Conservation (phyloP, 2,329 filamentous ascomycete genomes). For the Pyrenochaeta sp. region DNA sequence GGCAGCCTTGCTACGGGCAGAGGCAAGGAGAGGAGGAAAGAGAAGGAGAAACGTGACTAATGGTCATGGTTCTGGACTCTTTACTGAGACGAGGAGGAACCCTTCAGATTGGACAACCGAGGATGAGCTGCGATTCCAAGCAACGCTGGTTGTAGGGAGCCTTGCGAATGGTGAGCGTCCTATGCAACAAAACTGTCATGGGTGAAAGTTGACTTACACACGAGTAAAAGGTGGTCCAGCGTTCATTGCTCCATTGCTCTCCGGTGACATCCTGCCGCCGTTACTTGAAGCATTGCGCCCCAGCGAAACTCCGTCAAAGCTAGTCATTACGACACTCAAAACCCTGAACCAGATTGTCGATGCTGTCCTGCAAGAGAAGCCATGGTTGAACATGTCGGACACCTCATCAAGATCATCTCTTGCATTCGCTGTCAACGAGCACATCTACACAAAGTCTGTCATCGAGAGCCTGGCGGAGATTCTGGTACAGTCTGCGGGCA, state of each 20-base stretch:
- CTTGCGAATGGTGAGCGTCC: constrained; percentile 76
- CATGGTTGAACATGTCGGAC: constrained; percentile 58
- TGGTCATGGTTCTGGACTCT: constrained; percentile 16
- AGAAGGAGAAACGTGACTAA: constrained; percentile 55
- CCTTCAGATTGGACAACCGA: constrained; percentile 61
- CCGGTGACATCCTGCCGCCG: constrained; percentile 71
- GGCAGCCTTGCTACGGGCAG: constrained; percentile 58
- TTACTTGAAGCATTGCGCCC: constrained; percentile 76
- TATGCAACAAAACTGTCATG: neutral
- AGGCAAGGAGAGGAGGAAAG: constrained; percentile 55
- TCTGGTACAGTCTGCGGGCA: constrained; percentile 64
- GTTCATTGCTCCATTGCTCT: constrained; percentile 77
- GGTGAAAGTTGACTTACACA: constrained; percentile 24
- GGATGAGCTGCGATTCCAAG: constrained; percentile 75
- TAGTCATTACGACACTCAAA: constrained; percentile 77
- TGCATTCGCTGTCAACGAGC: constrained; percentile 35
- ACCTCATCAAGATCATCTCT: constrained; percentile 64
- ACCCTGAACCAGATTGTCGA: constrained; percentile 75
- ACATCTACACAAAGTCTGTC: constrained; percentile 68
- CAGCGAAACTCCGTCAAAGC: constrained; percentile 66
- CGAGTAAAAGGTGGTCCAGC: constrained; percentile 71
- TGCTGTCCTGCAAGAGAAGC: constrained; percentile 65
- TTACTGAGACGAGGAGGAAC: constrained; percentile 10
- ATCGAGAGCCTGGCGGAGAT: constrained; percentile 71
- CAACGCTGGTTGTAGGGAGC: constrained; percentile 83